Conservation (phyloP, 495 filamentous ascomycete genomes). For the Talaromyces borbonicus region DNA sequence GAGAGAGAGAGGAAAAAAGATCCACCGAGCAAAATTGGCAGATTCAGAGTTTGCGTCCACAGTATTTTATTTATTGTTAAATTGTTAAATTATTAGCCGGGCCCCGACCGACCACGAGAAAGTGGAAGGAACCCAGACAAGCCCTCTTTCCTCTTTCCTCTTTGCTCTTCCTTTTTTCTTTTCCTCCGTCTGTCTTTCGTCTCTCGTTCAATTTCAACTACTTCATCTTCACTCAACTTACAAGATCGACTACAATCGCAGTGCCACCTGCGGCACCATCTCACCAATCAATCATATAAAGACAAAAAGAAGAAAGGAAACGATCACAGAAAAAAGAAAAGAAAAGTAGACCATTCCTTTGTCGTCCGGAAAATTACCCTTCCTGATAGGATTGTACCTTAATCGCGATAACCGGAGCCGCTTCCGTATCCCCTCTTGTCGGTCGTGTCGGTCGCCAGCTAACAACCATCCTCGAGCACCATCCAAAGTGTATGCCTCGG, state of each 20-base stretch:
- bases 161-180: constrained; percentile 2
- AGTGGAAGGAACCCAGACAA: neutral
- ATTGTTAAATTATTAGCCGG: too few relatives aligned
- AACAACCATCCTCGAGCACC: too few relatives aligned
- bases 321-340: constrained; percentile 1
- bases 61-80: too few relatives aligned
- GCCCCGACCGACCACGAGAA: too few relatives aligned
- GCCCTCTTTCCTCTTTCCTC: neutral
- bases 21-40: too few relatives aligned
- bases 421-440: constrained; percentile 4
- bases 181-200: constrained; percentile 1
- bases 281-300: too few relatives aligned
- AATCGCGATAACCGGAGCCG: constrained; percentile 4
- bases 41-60: too few relatives aligned
- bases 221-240: neutral
- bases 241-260: neutral
- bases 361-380: constrained; percentile 12
- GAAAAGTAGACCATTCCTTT: constrained; percentile 12
- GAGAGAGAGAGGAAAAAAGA: too few relatives aligned
- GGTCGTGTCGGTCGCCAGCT: too few relatives aligned
- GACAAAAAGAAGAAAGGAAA: too few relatives aligned
- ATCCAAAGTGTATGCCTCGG: too few relatives aligned
- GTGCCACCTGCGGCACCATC: constrained; percentile 6
- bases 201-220: neutral
- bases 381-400: neutral